Base-by-base conservation (phyloP, 2,329 filamentous ascomycete genomes). In the Beauveria varroae region DNA sequence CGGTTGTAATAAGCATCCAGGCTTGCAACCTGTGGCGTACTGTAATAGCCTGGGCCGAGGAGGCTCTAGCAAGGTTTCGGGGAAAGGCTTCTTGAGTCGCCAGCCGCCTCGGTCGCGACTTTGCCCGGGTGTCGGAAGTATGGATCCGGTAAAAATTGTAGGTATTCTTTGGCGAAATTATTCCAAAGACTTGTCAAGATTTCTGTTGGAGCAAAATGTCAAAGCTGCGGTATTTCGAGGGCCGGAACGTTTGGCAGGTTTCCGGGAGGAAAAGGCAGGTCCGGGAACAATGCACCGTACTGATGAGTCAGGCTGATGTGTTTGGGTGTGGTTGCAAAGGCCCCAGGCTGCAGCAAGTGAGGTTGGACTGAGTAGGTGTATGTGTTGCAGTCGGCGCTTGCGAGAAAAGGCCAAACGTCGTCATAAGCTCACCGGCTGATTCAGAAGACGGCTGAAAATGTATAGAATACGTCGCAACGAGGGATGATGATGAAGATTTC, bases 271-370 rank as follows among this genome's bases (percentile, higher is more conserved):
- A 30, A 30, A 12, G 22, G 20, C n/a, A 26, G 22, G 20, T 5
- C 49, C 49, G 41, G 56, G 9, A 41, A 20, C 51, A 37, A 7
- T n/a, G 40, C 22, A 37, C 9, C 8, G 37, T 51, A 49, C 22
- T 30, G 57, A 59, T 59, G 57, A 59, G 57, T 59, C 57, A 59
- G 57, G 47, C 57, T 59, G 57, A 59, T 59, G 47, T 41, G 41
- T 24, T 43, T 43, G 41, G 41, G 34, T 37, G 34, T 37, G 5
- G 20, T 52, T 52, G n/a, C 18, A 41, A 34, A 14, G 49, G 9
- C 49, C 14, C 26, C 10, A 43, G 51, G 52, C 52, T 26, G 52
- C 10, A 37, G 12, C 12, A 14, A 12, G 12, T 37, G 34, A 37
- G 34, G 34, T 14, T 12, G 34, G 12, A 37, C 22, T 30, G 37